Evolutionary conservation across 768 basidiomycete species (phyloP).

Genomic region (Pleurotus tuoliensis): DNA sequence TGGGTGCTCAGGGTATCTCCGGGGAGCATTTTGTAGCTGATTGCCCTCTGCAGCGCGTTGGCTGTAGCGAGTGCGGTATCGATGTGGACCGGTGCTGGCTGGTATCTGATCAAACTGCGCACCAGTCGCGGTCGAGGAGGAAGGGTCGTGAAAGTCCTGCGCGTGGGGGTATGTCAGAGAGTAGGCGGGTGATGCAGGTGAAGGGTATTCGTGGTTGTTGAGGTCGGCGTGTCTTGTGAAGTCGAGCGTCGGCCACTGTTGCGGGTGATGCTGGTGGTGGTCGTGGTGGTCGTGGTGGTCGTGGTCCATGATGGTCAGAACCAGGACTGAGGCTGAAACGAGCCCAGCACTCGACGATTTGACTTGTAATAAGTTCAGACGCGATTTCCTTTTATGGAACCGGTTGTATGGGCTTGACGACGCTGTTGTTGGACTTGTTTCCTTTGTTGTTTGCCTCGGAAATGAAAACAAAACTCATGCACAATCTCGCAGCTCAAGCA

Average conservation of each 20-base stretch:
- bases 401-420: conserved; percentile 4
- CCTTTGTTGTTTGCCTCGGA: conserved; percentile 8
- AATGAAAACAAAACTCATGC: conserved; percentile 1
- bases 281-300: conserved; percentile 6
- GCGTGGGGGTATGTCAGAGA: not conserved
- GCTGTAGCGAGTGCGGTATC: conserved; percentile 38
- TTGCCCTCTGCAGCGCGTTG: conserved; percentile 28
- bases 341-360: not conserved
- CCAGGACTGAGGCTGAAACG: no score
- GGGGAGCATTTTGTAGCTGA: conserved; percentile 1
- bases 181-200: conserved; percentile 6
- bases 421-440: not conserved
- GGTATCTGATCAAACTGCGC: conserved; percentile 37
- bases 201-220: conserved; percentile 7
- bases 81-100: conserved; percentile 50
- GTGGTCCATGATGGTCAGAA: not conserved
- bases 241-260: not conserved
- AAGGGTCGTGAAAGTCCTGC: conserved; percentile 2
- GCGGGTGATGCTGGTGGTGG: not conserved
- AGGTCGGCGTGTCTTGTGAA: not conserved
- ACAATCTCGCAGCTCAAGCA: conserved; percentile 1
- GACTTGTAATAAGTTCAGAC: conserved; percentile 3
- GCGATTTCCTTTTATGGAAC: conserved; percentile 2
- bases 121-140: not conserved
- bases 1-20: conserved; percentile 1